Percentiles rank a stretch among this genome's conserved stretches.
Evolutionary conservation across 106 monocot genomes (phyloP).

Genomic region (Dioscorea alata): DNA sequence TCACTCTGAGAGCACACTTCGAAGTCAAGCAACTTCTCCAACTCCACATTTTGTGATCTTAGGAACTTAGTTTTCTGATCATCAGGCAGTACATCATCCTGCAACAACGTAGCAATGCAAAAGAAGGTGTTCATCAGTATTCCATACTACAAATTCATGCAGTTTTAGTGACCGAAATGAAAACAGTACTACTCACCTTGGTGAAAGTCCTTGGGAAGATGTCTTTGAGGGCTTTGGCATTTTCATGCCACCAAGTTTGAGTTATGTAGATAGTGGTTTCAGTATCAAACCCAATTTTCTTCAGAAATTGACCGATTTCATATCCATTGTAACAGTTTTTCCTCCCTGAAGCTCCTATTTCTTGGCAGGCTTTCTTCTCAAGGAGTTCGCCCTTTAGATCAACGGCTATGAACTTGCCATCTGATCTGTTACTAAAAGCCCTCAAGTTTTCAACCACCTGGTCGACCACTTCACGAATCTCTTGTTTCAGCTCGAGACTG

Average conservation of each 20-base stretch:
- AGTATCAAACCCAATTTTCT: conserved; percentile 40
- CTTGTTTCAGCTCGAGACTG: conserved; percentile 53
- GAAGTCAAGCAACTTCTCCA: conserved; percentile 54
- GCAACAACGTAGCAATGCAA: conserved; percentile 1
- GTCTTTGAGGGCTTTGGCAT: conserved; percentile 55
- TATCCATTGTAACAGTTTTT: conserved; percentile 52
- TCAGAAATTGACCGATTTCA: conserved; percentile 56
- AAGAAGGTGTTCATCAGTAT: neutral
- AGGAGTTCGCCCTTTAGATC: conserved; percentile 61
- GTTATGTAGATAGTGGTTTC: conserved; percentile 76
- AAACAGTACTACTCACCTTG: conserved; percentile 35
- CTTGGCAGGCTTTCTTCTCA: conserved; percentile 55
- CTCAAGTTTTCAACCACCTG: conserved; percentile 47
- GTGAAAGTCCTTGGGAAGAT: conserved; percentile 79
- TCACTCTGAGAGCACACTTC: conserved; percentile 64
- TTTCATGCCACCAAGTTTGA: conserved; percentile 86
- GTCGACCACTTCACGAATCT: conserved; percentile 39
- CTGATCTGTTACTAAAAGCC: conserved; percentile 35
- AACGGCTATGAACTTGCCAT: conserved; percentile 61
- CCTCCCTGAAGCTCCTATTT: conserved; percentile 18
- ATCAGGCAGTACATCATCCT: conserved; percentile 75
- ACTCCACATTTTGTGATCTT: conserved; percentile 19
- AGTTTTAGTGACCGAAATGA: neutral
- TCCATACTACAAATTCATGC: neutral
- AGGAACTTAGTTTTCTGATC: conserved; percentile 50